Conservation (phyloP, 805 yeast genomes). For the Barnettozyma botsteinii region DNA sequence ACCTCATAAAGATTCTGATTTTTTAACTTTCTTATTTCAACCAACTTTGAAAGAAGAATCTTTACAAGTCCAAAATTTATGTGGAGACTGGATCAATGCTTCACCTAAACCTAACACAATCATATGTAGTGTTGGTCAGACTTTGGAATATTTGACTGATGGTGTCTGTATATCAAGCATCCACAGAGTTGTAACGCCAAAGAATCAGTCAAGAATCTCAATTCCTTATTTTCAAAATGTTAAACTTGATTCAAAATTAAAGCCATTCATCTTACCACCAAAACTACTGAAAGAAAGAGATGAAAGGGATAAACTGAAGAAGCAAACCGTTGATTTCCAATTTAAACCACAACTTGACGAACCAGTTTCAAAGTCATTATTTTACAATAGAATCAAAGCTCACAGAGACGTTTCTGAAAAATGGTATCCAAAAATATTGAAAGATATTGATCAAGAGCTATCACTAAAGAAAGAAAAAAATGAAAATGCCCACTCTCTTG, state of each 20-base stretch:
- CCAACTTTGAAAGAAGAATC: constrained; percentile 22
- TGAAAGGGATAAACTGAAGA: constrained; percentile 32
- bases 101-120: constrained; percentile 30
- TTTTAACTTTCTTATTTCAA: constrained; percentile 35
- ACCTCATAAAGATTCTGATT: constrained; percentile 37
- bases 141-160: constrained; percentile 37
- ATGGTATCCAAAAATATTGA: constrained; percentile 36
- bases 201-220: constrained; percentile 28
- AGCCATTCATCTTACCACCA: constrained; percentile 28
- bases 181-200: constrained; percentile 31
- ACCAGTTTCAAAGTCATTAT: constrained; percentile 38
- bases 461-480: not conserved
- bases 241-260: constrained; percentile 31
- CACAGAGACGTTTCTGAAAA: constrained; percentile 39
- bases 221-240: constrained; percentile 39
- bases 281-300: constrained; percentile 28
- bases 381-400: constrained; percentile 35
- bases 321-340: constrained; percentile 35
- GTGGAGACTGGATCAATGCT: constrained; percentile 40
- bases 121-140: constrained; percentile 39
- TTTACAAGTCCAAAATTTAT: constrained; percentile 38
- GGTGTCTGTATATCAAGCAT: constrained; percentile 43
- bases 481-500: not conserved
- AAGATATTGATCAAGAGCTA: constrained; percentile 23
- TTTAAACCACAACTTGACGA: constrained; percentile 32